Evolutionary conservation across 257 asterid genomes (phyloP).

Genomic region (Oldenlandia corymbosa): DNA sequence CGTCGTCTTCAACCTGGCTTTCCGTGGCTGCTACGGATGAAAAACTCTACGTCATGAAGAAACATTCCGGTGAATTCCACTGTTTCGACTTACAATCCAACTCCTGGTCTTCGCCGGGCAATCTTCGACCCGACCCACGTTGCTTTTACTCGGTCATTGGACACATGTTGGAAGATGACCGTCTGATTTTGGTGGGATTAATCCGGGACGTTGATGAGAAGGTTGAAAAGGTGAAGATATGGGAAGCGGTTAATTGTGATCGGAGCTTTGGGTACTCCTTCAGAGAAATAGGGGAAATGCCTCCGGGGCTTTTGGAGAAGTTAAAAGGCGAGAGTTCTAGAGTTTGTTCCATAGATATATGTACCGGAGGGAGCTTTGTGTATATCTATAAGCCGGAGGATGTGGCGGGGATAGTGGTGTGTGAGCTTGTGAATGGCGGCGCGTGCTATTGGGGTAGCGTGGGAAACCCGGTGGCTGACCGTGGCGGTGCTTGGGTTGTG

Average conservation of each 20-base stretch:
- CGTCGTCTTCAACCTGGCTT: constrained; percentile 45
- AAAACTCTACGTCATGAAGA: constrained; percentile 47
- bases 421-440: constrained; percentile 35
- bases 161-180: constrained; percentile 8
- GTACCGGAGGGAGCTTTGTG: constrained; percentile 36
- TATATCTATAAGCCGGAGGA: constrained; percentile 37
- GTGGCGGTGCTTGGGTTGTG: constrained; percentile 31
- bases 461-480: constrained; percentile 32
- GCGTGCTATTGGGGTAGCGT: constrained; percentile 65
- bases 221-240: constrained; percentile 38
- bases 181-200: constrained; percentile 41
- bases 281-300: constrained; percentile 65
- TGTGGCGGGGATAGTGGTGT: constrained; percentile 56
- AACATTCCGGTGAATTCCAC: constrained; percentile 42
- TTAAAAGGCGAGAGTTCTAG: constrained; percentile 31
- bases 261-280: constrained; percentile 21
- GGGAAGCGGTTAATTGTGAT: constrained; percentile 25
- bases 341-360: constrained; percentile 25
- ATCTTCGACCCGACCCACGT: constrained; percentile 28
- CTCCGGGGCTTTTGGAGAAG: constrained; percentile 29
- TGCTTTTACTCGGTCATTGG: constrained; percentile 41
- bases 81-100: constrained; percentile 44
- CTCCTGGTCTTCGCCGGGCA: constrained; percentile 41
- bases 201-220: constrained; percentile 20
- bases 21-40: constrained; percentile 41